Evolutionary conservation across 345 rosid species (phyloP).

Genomic region (Chamaenerion angustifolium): DNA sequence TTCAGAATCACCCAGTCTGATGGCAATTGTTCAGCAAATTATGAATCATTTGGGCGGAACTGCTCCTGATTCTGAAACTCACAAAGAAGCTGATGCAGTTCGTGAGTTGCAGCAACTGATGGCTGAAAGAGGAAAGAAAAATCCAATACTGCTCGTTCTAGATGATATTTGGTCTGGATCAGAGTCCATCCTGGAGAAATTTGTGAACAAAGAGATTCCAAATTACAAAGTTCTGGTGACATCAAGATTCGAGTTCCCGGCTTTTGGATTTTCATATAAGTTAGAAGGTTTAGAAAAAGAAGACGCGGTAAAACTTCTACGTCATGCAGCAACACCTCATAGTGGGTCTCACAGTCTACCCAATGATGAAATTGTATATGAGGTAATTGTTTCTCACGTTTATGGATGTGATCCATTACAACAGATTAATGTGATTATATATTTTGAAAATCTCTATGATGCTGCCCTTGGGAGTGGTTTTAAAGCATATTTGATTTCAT

Average conservation of each 20-base stretch:
- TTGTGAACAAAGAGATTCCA: constrained; percentile 10
- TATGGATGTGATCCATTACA: no score
- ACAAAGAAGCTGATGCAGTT: constrained; percentile 17
- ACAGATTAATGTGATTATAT: no score
- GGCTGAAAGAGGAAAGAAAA: constrained; percentile 6
- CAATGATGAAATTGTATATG: neutral
- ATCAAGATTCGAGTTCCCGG: constrained; percentile 7
- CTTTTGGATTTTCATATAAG: constrained; percentile 1
- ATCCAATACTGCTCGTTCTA: constrained; percentile 36
- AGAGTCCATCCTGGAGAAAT: constrained; percentile 14
- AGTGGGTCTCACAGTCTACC: constrained; percentile 2
- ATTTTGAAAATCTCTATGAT: no score
- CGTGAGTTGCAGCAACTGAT: constrained; percentile 17
- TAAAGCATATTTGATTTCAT: no score
- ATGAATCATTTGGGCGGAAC: constrained; percentile 10
- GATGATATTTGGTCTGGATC: constrained; percentile 50
- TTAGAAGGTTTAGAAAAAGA: constrained; percentile 1
- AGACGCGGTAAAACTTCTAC: constrained; percentile 10
- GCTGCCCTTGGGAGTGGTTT: no score
- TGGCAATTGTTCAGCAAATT: constrained; percentile 10
- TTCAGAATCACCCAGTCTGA: constrained; percentile 7
- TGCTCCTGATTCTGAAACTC: constrained; percentile 7
- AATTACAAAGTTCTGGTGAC: constrained; percentile 16
- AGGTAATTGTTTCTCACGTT: neutral
- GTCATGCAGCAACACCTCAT: neutral